Conservation (phyloP, 2,329 filamentous ascomycete genomes). For the Trichoderma afroharzianum region DNA sequence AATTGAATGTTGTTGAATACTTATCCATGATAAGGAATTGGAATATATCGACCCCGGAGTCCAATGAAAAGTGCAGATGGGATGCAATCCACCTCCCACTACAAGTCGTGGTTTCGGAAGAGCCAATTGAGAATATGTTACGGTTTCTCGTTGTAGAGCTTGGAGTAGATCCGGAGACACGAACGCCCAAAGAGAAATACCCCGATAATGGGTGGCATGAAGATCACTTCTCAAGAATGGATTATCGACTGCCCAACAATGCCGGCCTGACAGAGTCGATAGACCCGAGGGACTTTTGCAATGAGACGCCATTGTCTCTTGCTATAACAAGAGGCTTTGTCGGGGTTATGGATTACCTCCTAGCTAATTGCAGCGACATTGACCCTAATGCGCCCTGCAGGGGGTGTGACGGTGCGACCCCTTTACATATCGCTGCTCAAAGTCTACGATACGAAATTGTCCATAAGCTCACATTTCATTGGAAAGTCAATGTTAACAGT, state of each 20-base stretch:
- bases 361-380: background rate
- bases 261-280: background rate
- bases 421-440: slow-evolving; percentile 6
- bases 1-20: too few relatives aligned
- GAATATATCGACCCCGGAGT: background rate
- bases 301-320: background rate
- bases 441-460: background rate
- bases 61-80: background rate
- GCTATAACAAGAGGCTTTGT: background rate
- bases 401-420: background rate
- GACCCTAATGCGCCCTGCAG: background rate
- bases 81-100: background rate
- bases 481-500: background rate
- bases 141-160: background rate
- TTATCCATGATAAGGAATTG: too few relatives aligned
- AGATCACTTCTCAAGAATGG: background rate
- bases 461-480: background rate
- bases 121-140: background rate
- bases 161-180: background rate
- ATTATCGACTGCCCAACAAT: too few relatives aligned
- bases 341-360: background rate
- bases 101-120: fast-evolving
- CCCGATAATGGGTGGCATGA: background rate
- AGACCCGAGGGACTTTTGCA: background rate
- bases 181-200: background rate